Evolutionary conservation across 2,329 filamentous ascomycete genomes (phyloP), one percentile per base, ranked within the genome.

Genomic region (Fusarium protoensiforme): DNA sequence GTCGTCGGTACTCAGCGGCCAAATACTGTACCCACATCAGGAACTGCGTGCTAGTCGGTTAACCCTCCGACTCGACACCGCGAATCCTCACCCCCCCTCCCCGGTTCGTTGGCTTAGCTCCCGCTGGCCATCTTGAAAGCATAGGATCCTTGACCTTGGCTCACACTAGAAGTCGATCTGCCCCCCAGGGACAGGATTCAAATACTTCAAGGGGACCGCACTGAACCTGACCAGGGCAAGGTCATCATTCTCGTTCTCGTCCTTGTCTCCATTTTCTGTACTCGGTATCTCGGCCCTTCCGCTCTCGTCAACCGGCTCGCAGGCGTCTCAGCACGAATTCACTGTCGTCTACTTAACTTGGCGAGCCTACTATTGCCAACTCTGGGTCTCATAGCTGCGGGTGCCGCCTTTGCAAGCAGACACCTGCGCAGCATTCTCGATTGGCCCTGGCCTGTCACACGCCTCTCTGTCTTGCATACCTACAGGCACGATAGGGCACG

Each of bases 41-140:
- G 48, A 67, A 67, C 61, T 73, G 18, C 67, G 69, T 65, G 64
- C 65, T 75, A 61, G 65, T 73, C 58, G 67, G 65, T 73, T 69
- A 72, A 73, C 65, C 70, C 74, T 74, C 74, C 71, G 62, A 73
- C 62, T 72, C 51, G 65, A 69, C 68, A 65, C 46, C 27, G 46
- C 61, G 60, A 43, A 65, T 48, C 67, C 67, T 72, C 76, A 76
- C 68, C 69, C 75, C 74, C 74, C 71, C 69, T 67, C 73, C 74
- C 73, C 71, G 67, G 73, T 62, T 69, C 67, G 67, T 67, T 65
- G 59, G 64, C 64, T 71, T 78, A 77, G 76, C 64, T 78, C 73
- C 76, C 75, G 76, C 69, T 74, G 66, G 73, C 73, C 75, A 74
- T 77, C 73, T 75, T 59, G 65, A 71, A 73, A 68, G 75, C 58